Evolutionary conservation across 257 asterid genomes (phyloP).

Genomic region (Rehmannia glutinosa): DNA sequence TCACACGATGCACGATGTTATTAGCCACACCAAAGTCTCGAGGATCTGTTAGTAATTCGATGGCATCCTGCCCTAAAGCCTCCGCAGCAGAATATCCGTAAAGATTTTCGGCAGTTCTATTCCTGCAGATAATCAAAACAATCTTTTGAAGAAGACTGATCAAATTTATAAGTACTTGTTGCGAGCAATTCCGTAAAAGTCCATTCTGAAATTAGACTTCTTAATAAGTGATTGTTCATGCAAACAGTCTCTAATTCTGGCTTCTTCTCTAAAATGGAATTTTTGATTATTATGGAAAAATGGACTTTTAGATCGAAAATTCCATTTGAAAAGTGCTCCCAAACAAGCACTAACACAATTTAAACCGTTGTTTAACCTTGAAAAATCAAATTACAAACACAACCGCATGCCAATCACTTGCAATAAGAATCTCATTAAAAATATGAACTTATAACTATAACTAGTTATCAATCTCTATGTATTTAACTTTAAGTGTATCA

Average conservation of each 20-base stretch:
- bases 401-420: not conserved
- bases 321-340: too few relatives aligned
- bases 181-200: too few relatives aligned
- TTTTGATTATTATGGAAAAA: too few relatives aligned
- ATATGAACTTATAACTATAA: not conserved
- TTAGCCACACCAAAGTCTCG: conserved; percentile 39
- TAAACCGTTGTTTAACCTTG: too few relatives aligned
- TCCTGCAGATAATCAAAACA: conserved; percentile 45
- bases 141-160: not conserved
- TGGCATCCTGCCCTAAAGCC: conserved; percentile 57
- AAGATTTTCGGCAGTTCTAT: conserved; percentile 64
- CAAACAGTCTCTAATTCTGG: too few relatives aligned
- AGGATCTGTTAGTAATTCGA: conserved; percentile 50
- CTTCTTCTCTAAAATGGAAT: too few relatives aligned
- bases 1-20: conserved; percentile 47
- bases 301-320: too few relatives aligned
- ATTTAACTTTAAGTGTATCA: not conserved
- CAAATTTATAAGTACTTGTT: not conserved
- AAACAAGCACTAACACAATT: too few relatives aligned
- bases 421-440: not conserved
- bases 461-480: not conserved
- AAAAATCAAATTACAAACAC: too few relatives aligned
- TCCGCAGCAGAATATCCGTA: conserved; percentile 72
- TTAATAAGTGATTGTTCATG: too few relatives aligned
- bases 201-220: too few relatives aligned